Conservation (phyloP, 2,329 filamentous ascomycete species). For the Cadophora luteo-olivacea region DNA sequence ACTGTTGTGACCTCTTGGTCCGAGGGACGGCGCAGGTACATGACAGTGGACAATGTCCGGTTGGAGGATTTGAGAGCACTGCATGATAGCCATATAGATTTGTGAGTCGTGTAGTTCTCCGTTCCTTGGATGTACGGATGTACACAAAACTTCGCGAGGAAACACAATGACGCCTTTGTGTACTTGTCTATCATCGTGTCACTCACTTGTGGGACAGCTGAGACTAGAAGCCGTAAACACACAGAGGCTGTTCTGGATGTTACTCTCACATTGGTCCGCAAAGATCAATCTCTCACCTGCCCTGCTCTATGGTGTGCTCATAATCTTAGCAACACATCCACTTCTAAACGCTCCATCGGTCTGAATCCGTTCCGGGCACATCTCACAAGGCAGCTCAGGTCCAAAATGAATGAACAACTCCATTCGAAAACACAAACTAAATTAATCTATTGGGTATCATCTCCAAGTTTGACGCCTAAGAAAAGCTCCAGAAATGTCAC, state of each 20-base stretch:
- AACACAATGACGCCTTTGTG: too few relatives aligned
- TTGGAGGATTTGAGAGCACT: background rate
- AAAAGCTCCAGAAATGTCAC: background rate
- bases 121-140: background rate
- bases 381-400: background rate
- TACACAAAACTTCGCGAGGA: background rate
- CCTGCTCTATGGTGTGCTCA: too few relatives aligned
- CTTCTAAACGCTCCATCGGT: too few relatives aligned
- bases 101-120: background rate
- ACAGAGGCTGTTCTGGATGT: too few relatives aligned
- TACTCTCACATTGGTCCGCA: too few relatives aligned
- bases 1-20: background rate
- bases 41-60: background rate
- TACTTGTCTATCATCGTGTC: too few relatives aligned
- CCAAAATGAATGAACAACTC: background rate
- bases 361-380: background rate
- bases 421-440: background rate
- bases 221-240: too few relatives aligned
- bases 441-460: constrained; percentile 3
- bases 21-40: background rate
- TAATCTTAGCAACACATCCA: too few relatives aligned
- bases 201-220: too few relatives aligned
- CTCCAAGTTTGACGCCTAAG: background rate
- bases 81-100: background rate
- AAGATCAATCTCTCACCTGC: too few relatives aligned